These are phyloP conservation scores for Suillus ampliporus DNA, from an alignment of 768 basidiomycete species.

Conservation along the genomic window DNA sequence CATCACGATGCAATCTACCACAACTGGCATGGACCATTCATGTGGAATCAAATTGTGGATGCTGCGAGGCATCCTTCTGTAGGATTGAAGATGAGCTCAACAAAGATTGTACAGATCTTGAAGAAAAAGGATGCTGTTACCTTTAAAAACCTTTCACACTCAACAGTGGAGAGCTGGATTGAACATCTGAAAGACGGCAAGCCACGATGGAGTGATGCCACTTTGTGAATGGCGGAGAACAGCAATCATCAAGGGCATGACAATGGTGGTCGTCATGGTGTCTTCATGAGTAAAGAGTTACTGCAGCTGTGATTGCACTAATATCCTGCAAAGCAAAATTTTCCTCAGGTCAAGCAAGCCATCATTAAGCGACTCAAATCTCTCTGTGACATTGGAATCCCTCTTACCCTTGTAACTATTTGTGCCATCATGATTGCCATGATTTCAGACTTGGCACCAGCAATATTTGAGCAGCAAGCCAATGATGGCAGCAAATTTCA, in stretches of 20 bases:
- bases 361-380: conserved; percentile 22
- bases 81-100: background rate
- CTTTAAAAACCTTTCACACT: background rate
- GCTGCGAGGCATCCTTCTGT: background rate
- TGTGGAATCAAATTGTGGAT: background rate
- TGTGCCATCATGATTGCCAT: conserved; percentile 37
- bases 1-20: background rate
- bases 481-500: conserved; percentile 34
- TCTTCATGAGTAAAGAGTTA: conserved; percentile 21
- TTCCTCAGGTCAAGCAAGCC: conserved; percentile 23
- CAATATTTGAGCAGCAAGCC: conserved; percentile 30
- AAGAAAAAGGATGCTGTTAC: background rate
- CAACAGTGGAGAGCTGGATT: background rate
- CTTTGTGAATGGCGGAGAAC: no score
- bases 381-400: conserved; percentile 25
- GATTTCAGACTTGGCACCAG: conserved; percentile 27
- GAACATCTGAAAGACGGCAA: background rate
- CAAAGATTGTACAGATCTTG: background rate
- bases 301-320: background rate
- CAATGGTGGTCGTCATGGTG: conserved; percentile 24
- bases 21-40: background rate
- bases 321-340: conserved; percentile 11
- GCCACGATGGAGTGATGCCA: background rate
- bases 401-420: conserved; percentile 31
- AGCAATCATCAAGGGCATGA: conserved; percentile 15